Evolutionary conservation across 257 asterid genomes (phyloP).

Genomic region (Nicotiana undulata): DNA sequence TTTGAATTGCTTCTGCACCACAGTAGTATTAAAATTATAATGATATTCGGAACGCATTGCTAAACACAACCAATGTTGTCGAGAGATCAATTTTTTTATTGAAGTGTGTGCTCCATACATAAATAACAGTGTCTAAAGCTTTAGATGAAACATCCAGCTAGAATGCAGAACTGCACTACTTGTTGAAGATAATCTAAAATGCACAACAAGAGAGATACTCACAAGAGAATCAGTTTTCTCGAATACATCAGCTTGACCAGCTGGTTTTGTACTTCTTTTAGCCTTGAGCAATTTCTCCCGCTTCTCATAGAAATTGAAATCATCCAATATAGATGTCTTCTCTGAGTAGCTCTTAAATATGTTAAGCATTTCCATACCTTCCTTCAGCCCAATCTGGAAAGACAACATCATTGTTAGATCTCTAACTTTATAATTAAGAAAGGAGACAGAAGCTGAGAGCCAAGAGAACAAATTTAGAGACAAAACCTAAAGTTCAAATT

Average conservation of each 20-base stretch:
- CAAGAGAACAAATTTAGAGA: background rate
- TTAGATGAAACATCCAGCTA: background rate
- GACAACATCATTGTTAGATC: background rate
- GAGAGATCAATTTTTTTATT: too few relatives aligned
- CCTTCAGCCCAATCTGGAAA: conserved; percentile 53
- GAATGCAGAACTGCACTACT: background rate
- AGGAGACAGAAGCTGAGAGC: background rate
- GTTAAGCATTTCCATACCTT: conserved; percentile 69
- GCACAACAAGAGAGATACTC: background rate
- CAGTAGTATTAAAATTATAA: background rate
- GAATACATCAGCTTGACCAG: conserved; percentile 16
- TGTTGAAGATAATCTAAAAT: background rate
- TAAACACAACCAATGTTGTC: background rate
- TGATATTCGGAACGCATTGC: background rate
- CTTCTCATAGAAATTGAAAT: conserved; percentile 58
- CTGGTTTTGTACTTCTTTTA: conserved; percentile 27
- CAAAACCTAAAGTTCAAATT: background rate
- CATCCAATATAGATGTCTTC: conserved; percentile 55
- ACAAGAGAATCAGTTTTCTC: conserved; percentile 28
- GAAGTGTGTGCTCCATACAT: background rate
- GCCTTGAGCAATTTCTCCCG: conserved; percentile 54
- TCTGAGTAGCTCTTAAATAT: conserved; percentile 59
- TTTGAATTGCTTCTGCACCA: conserved; percentile 30
- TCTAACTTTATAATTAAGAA: background rate
- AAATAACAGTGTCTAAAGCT: background rate